Evolutionary conservation across 495 filamentous ascomycete species (phyloP), one percentile per base, ranked within the genome.

Genomic region (Ramalina intermedia): DNA sequence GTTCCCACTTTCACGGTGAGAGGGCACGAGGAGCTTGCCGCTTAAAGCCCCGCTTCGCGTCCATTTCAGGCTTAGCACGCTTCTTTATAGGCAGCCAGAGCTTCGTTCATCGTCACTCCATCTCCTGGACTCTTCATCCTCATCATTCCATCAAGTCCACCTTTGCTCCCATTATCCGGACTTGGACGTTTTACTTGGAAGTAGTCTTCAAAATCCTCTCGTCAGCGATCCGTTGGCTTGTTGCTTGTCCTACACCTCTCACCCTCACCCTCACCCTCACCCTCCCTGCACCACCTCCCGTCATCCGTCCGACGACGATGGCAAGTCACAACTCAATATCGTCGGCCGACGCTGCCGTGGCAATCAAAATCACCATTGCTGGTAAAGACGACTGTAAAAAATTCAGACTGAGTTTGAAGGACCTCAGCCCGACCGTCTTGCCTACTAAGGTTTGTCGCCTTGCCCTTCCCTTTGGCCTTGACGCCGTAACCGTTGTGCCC

Each of bases 391-490:
- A 58, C 27, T 83, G 78, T 55, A 78, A 85, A 44, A 82, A 89
- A 59, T 87, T 94, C 69, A 96, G 94, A 73, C 71, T 99, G 14
- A 81, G 87, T 36, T 69, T 99, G 61, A 77, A 74, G 55, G 91
- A 99, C 56, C 75, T 96, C n/a, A 80, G 76, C 48, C 72, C 82
- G 35, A 75, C 71, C 52, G 73, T 78, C 42, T 72, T 99, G 46
- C 85, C 87, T 53, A 70, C 77, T 58, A 95, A 90, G 84, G 91
- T 96, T 74, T 58, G 85, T 80, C 61, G 58, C 63, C 61, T 37
- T 17, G 21, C 33, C 37, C 39, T 23, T 37, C 14, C 27, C 29
- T 21, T 33, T 52, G 49, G 52, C 55, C 54, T 27, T 24, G 23
- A 43, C 27, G 21, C 23, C 26, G 11, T 11, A n/a, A n/a, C 14